Percentiles rank a stretch among this genome's conserved stretches.
Conservation (phyloP, 257 asterid species). For the Solanum piurae region DNA sequence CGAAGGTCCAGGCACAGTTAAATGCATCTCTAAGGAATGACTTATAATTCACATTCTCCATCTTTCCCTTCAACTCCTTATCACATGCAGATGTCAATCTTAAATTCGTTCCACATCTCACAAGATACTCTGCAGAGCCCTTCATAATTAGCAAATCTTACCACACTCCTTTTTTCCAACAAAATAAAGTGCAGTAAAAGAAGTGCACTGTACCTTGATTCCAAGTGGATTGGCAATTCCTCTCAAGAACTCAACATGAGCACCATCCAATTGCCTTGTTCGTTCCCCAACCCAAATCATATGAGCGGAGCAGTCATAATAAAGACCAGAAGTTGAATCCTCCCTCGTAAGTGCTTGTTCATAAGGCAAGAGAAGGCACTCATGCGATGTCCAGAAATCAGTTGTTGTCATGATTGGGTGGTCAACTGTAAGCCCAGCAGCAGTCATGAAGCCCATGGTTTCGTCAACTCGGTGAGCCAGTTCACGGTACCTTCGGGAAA, state of each 20-base stretch:
- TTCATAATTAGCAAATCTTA: not conserved
- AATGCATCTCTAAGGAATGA: not conserved
- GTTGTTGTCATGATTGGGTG: constrained; percentile 68
- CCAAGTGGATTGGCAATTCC: constrained; percentile 73
- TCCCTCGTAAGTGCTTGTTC: constrained; percentile 70
- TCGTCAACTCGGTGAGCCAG: constrained; percentile 71
- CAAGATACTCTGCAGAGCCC: not conserved
- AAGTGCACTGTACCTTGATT: constrained; percentile 37
- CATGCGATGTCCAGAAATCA: constrained; percentile 73
- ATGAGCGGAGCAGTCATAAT: constrained; percentile 71
- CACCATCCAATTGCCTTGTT: constrained; percentile 66
- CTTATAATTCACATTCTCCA: not conserved
- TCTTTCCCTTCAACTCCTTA: not conserved
- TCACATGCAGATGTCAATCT: not conserved
- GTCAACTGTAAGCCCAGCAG: constrained; percentile 55
- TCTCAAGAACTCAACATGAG: constrained; percentile 65
- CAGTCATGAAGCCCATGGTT: constrained; percentile 69
- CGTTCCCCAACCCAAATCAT: constrained; percentile 86
- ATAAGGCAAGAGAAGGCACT: constrained; percentile 58
- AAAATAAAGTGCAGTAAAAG: not conserved
- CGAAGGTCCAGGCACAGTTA: not conserved
- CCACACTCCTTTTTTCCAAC: not conserved
- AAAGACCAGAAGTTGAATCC: constrained; percentile 72
- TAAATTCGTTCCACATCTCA: not conserved
- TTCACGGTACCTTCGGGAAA: constrained; percentile 43